Percentiles rank a stretch among this genome's conserved stretches.
phyloP scores from a whole-genome alignment of 2,329 filamentous ascomycete genomes.

The Arthroderma uncinatum region DNA sequence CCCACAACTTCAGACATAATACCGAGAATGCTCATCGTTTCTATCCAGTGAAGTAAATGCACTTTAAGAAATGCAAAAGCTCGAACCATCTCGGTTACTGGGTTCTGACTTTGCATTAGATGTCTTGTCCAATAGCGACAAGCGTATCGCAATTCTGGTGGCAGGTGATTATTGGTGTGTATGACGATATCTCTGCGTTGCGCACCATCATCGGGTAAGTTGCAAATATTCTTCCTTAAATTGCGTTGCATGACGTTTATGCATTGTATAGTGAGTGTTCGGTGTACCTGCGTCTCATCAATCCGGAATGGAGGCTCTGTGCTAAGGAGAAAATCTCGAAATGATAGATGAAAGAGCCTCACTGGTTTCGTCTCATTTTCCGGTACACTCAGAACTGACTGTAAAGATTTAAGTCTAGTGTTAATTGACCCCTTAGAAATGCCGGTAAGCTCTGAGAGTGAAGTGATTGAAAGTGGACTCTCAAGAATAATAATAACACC shows the following conservation, averaged over 20 bases:
- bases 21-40: constrained; percentile 16
- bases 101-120: constrained; percentile 9
- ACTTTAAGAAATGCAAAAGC: constrained; percentile 6
- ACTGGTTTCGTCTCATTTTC: constrained; percentile 7
- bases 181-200: neutral
- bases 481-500: constrained; percentile 14
- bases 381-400: constrained; percentile 13
- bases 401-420: constrained; percentile 7
- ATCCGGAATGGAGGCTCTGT: constrained; percentile 18
- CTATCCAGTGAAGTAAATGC: constrained; percentile 13
- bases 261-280: constrained; percentile 20
- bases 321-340: constrained; percentile 22
- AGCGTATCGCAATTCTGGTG: constrained; percentile 16
- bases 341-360: constrained; percentile 18
- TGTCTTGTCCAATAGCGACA: constrained; percentile 19
- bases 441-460: too few species aligned
- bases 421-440: too few species aligned
- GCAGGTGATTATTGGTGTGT: constrained; percentile 7
- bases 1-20: constrained; percentile 20
- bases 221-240: constrained; percentile 10
- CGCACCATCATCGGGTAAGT: neutral
- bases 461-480: constrained; percentile 13
- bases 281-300: constrained; percentile 22
- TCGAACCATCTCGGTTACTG: constrained; percentile 3
- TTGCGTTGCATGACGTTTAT: constrained; percentile 12